Percentiles rank a stretch among this genome's conserved stretches.
phyloP scores from a whole-genome alignment of 352 stramenopile genomes.

The Pythium rhizo-oryzae region DNA sequence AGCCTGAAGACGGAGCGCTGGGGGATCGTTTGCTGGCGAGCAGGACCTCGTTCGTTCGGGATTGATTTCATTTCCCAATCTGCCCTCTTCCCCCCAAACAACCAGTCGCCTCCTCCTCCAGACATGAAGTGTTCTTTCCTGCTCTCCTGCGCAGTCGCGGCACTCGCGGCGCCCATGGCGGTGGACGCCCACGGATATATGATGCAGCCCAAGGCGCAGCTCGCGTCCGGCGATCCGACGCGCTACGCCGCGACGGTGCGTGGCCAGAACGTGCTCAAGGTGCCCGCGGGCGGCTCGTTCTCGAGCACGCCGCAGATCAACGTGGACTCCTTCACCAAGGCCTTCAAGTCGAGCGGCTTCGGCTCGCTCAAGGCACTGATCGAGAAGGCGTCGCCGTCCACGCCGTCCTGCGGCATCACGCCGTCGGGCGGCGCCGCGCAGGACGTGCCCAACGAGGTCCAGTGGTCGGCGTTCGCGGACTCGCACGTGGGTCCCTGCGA shows the following conservation, averaged over 20 bases:
- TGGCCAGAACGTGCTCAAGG: slow-evolving; percentile 34
- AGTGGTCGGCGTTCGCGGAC: slow-evolving; percentile 32
- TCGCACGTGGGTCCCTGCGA: slow-evolving; percentile 36
- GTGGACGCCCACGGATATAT: slow-evolving; percentile 22
- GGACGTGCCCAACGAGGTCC: slow-evolving; percentile 25
- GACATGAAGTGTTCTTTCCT: slow-evolving; percentile 14
- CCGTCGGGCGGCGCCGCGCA: slow-evolving; percentile 1
- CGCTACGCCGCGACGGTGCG: slow-evolving; percentile 32
- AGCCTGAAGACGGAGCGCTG: no score
- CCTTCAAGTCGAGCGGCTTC: slow-evolving; percentile 25
- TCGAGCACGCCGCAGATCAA: slow-evolving; percentile 29
- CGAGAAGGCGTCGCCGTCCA: slow-evolving; percentile 27
- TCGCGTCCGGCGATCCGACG: slow-evolving; percentile 18
- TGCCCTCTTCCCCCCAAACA: no score
- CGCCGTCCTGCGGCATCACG: slow-evolving; percentile 24
- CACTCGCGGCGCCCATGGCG: not conserved
- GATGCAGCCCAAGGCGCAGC: slow-evolving; percentile 18
- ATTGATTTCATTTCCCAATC: no score
- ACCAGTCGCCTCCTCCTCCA: not conserved
- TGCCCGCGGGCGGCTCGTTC: slow-evolving; percentile 49
- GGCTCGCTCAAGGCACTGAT: slow-evolving; percentile 28
- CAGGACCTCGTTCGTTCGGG: no score
- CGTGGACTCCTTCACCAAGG: slow-evolving; percentile 31
- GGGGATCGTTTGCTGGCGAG: no score
- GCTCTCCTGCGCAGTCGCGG: slow-evolving; percentile 8